phyloP scores from a whole-genome alignment of 306 rosid species.

The peach (Prunus persica) region DNA sequence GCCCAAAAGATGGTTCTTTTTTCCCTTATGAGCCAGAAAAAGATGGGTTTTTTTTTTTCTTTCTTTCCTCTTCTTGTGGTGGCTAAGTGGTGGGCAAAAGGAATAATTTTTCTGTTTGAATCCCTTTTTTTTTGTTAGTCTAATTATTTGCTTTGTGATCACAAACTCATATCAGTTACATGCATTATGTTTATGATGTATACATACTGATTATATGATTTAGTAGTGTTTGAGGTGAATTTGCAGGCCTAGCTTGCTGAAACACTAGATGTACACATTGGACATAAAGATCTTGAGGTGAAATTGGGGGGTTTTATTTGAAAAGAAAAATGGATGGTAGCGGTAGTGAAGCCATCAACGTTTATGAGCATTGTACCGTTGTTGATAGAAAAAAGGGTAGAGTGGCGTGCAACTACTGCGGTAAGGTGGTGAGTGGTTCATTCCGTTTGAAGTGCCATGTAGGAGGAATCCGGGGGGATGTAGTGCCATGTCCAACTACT shows the following conservation, averaged over 20 bases:
- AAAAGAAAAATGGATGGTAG: neutral
- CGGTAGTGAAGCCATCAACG: neutral
- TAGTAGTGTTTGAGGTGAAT: neutral
- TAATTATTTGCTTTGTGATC: neutral
- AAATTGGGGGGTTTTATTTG: neutral
- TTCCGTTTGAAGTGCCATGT: conserved; percentile 17
- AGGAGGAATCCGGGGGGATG: conserved; percentile 19
- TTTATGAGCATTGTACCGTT: conserved; percentile 8
- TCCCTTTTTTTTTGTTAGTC: neutral
- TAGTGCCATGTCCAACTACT: conserved; percentile 9
- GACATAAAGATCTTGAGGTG: neutral
- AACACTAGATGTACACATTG: neutral
- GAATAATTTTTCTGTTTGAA: neutral
- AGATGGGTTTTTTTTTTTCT: neutral
- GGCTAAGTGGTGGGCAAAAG: neutral
- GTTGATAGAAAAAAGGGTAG: conserved; percentile 3
- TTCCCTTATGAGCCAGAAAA: neutral
- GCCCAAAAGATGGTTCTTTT: neutral
- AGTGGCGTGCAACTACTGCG: conserved; percentile 21
- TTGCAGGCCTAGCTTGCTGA: neutral
- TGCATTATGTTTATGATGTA: neutral
- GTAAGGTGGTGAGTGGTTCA: conserved; percentile 16
- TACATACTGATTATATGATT: neutral
- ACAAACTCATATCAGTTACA: neutral
- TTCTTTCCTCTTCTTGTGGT: neutral